Conservation (phyloP, 345 rosid genomes). For the Eucalyptus camaldulensis region DNA sequence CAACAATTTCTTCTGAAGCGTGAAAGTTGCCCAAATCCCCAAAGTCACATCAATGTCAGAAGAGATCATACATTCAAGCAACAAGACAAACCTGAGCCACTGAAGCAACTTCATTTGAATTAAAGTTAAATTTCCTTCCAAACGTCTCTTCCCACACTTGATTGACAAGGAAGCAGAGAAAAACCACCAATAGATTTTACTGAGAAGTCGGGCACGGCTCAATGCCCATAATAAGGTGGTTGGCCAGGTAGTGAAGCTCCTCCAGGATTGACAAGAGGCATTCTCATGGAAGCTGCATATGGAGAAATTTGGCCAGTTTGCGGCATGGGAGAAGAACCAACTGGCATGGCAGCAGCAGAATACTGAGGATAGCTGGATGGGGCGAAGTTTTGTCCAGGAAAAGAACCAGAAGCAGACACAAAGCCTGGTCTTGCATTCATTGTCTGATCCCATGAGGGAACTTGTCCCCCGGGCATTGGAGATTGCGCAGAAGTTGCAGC, state of each 20-base stretch:
- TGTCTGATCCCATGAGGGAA: constrained; percentile 29
- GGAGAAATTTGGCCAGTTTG: not conserved
- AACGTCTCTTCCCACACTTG: not conserved
- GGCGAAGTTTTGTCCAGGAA: not conserved
- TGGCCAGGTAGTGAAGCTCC: not conserved
- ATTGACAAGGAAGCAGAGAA: not conserved
- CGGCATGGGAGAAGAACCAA: not conserved
- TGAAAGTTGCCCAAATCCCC: not conserved
- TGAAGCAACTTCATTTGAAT: not conserved
- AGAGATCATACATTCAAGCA: not conserved
- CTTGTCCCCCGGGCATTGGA: constrained; percentile 26
- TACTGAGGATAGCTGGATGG: not conserved
- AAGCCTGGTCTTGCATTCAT: constrained; percentile 8
- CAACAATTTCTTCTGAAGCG: not conserved
- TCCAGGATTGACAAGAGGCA: not conserved
- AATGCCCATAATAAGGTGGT: constrained; percentile 1
- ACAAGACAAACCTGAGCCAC: not conserved
- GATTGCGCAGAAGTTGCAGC: constrained; percentile 4
- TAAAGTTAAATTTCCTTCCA: not conserved
- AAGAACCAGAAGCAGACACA: not conserved
- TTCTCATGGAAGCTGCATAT: not conserved
- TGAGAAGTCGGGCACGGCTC: not conserved
- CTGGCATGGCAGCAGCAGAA: not conserved
- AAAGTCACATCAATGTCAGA: not conserved
- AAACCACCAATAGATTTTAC: not conserved